Evolutionary conservation across 768 basidiomycete genomes (phyloP).

Genomic region (Tubosaeta sp.): DNA sequence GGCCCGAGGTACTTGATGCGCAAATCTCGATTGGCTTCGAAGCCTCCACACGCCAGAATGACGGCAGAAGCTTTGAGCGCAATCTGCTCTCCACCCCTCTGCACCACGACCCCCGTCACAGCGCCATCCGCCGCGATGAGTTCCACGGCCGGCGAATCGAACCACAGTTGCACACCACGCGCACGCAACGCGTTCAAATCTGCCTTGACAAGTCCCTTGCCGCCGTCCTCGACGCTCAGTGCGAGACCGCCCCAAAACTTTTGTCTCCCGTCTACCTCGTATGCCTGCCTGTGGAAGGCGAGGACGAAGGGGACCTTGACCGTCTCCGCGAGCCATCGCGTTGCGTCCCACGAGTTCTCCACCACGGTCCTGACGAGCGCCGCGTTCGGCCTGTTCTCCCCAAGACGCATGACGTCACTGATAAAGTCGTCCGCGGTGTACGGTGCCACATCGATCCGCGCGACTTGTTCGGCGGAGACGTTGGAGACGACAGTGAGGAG

Average conservation of each 20-base stretch:
- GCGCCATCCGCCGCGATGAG: constrained; percentile 33
- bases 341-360: constrained; percentile 46
- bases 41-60: constrained; percentile 64
- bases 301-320: constrained; percentile 53
- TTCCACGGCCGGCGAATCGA: constrained; percentile 43
- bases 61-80: constrained; percentile 42
- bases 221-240: constrained; percentile 57
- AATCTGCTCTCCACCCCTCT: constrained; percentile 33
- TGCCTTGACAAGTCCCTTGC: constrained; percentile 51
- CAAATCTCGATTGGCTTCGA: constrained; percentile 52
- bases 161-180: constrained; percentile 55
- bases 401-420: constrained; percentile 58
- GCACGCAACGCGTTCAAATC: constrained; percentile 36
- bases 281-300: constrained; percentile 65
- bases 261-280: constrained; percentile 55
- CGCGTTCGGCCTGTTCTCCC: constrained; percentile 45
- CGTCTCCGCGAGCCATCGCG: constrained; percentile 52
- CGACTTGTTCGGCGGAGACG: constrained; percentile 38
- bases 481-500: constrained; percentile 52
- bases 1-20: constrained; percentile 53
- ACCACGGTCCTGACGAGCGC: constrained; percentile 51
- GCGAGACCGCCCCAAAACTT: constrained; percentile 47
- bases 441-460: constrained; percentile 52
- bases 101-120: constrained; percentile 42
- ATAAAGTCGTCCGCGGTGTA: constrained; percentile 55